Evolutionary conservation across 176 grass and related monocot species (phyloP), one percentile per base, ranked within the genome.

Genomic region (Carex cristatella): DNA sequence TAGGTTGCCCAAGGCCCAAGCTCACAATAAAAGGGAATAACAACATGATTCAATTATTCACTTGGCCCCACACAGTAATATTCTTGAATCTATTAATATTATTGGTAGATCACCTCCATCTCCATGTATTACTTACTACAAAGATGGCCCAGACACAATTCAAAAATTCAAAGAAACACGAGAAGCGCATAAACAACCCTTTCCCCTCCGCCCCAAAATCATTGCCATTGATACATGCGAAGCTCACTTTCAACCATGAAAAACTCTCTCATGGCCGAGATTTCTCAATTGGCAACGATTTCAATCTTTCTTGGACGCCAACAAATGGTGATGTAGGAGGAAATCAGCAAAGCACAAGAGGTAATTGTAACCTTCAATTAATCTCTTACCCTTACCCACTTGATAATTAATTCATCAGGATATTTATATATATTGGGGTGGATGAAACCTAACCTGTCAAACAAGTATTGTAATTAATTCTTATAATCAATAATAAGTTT

Each of bases 101-200:
- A 66, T 82, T 10, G 40, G 64, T 4, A 55, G 62, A 10, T 55
- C 61, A 82, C 23, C 23, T 23, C 23, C 44, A 7, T 0, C 32
- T 16, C 13, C 14, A 80, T 35, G 6, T 81, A 1, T 38, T 83
- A 68, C 40, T 38, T 83, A 68, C 40, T 65, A 68, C 61, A 83
- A 83, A 83, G 80, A 83, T 83, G 80, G 62, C 61, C 54, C 61
- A 83, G 55, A 51, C 19, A 83, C 61, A 79, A 60, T 62, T 46
- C 23, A 92, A 83, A 79, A 89, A 79, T n/a, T 64, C 84, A 35
- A 94, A 92, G 79, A 97, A 91, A 82, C 89, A 93, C 84, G 84
- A 89, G 73, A 59, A 81, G 28, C 92, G 77, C 86, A 66, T 97
- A 86, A 97, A 97, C 90, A 94, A 94, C 79, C 94, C 92, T 3